A percentile compares a stretch with the other conserved stretches of the same genome.
Conservation (phyloP, 2,329 filamentous ascomycete species). For the Paecilomyces niveus region DNA sequence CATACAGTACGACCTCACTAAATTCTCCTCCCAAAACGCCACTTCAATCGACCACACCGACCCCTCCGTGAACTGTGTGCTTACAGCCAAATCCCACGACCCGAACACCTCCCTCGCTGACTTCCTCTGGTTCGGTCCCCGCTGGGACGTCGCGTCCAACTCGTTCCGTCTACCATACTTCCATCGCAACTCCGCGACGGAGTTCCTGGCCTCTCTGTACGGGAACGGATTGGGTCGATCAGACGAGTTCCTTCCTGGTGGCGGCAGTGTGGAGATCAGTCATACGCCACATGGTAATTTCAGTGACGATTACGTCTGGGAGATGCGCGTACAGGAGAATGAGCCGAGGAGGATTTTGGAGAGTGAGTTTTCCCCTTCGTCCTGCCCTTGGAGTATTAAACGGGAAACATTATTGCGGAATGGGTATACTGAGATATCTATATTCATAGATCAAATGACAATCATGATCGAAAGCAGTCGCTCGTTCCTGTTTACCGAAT, state of each 20-base stretch:
- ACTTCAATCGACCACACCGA: constrained; percentile 60
- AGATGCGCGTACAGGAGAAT: constrained; percentile 38
- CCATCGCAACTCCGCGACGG: constrained; percentile 61
- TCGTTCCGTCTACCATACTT: constrained; percentile 69
- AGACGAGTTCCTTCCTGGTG: constrained; percentile 20
- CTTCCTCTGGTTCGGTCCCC: constrained; percentile 66
- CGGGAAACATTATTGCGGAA: background rate
- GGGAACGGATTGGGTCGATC: constrained; percentile 20
- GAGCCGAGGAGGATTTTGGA: constrained; percentile 38
- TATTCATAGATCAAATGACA: constrained; percentile 20
- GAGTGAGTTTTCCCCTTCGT: constrained; percentile 15
- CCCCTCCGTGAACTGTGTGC: constrained; percentile 60
- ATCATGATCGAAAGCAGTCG: constrained; percentile 24
- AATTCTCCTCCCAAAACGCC: constrained; percentile 50
- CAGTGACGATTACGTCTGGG: constrained; percentile 39
- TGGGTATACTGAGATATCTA: background rate
- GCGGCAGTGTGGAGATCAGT: constrained; percentile 19
- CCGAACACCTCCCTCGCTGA: constrained; percentile 56
- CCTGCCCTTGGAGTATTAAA: background rate
- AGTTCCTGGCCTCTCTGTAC: constrained; percentile 41
- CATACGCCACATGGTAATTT: constrained; percentile 28
- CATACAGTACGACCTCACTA: constrained; percentile 48
- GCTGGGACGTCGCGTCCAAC: constrained; percentile 62
- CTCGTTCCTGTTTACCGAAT: constrained; percentile 21
- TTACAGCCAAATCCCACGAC: constrained; percentile 41